A percentile compares a stretch with the other conserved stretches of the same genome.
phyloP scores from a whole-genome alignment of 495 filamentous ascomycete genomes.

The Talaromyces trachyspermus region DNA sequence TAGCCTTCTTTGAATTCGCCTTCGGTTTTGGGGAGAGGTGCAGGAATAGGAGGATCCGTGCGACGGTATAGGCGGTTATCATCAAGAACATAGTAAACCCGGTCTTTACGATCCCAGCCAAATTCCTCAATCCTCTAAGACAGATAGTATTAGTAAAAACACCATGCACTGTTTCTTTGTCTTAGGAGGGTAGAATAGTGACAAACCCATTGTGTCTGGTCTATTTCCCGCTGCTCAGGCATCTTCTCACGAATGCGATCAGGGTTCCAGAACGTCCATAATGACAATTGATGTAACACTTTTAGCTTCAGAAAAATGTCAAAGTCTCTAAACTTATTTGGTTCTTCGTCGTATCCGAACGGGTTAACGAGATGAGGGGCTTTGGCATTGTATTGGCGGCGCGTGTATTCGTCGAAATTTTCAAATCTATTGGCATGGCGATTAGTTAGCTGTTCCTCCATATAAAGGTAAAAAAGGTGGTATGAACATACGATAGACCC shows the following conservation, averaged over 20 bases:
- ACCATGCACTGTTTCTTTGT: too few relatives aligned
- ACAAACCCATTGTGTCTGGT: constrained; percentile 79
- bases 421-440: constrained; percentile 51
- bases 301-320: constrained; percentile 83
- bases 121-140: constrained; percentile 80
- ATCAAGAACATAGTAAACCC: constrained; percentile 83
- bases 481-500: constrained; percentile 77
- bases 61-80: constrained; percentile 88
- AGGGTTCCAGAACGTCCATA: constrained; percentile 80
- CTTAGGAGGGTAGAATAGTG: neutral
- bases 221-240: constrained; percentile 70
- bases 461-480: neutral
- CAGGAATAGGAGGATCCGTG: constrained; percentile 58
- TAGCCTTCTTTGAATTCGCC: constrained; percentile 67
- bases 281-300: constrained; percentile 82
- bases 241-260: constrained; percentile 82
- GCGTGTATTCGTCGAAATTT: constrained; percentile 90
- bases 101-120: constrained; percentile 79
- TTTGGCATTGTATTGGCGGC: constrained; percentile 81
- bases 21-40: constrained; percentile 60
- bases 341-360: constrained; percentile 71
- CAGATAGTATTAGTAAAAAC: neutral
- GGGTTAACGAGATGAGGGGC: constrained; percentile 69
- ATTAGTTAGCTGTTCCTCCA: constrained; percentile 2
- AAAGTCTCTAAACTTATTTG: constrained; percentile 68